These are phyloP conservation scores for Podospora anserina DNA, from an alignment of 495 filamentous ascomycete genomes.

Conservation along the genomic window DNA sequence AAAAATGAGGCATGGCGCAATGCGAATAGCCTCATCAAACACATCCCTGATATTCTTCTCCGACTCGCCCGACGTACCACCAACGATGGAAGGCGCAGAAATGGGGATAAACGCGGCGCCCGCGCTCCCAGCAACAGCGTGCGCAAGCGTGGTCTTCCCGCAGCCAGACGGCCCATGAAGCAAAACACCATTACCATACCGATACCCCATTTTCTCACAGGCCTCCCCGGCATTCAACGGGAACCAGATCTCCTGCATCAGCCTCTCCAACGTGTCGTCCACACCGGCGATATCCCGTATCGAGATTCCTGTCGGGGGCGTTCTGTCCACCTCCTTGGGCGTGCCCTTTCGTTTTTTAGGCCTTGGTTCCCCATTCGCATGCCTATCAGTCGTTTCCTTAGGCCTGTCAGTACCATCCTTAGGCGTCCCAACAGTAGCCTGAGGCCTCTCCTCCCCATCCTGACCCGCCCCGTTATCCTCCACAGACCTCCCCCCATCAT, in stretches of 20 bases:
- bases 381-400: constrained; percentile 34
- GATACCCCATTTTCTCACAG: constrained; percentile 56
- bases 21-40: constrained; percentile 82
- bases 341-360: constrained; percentile 60
- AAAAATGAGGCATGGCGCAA: constrained; percentile 90
- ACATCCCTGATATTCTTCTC: constrained; percentile 91
- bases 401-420: neutral
- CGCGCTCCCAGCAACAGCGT: constrained; percentile 82
- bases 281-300: constrained; percentile 83
- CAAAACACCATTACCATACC: constrained; percentile 82
- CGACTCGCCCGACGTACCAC: constrained; percentile 93
- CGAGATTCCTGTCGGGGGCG: constrained; percentile 71
- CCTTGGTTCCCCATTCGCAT: constrained; percentile 64
- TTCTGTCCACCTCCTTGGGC: constrained; percentile 52
- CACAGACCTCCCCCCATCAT: constrained; percentile 13
- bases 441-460: neutral
- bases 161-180: constrained; percentile 92
- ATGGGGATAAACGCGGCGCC: constrained; percentile 85
- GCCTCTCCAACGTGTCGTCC: constrained; percentile 69
- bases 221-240: constrained; percentile 64
- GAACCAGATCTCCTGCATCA: constrained; percentile 77
- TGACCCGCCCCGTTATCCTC: neutral
- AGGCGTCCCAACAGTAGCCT: neutral
- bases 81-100: constrained; percentile 83
- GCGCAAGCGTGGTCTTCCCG: constrained; percentile 91